phyloP scores from a whole-genome alignment of 805 yeast species.

The Candida tammaniensis region DNA sequence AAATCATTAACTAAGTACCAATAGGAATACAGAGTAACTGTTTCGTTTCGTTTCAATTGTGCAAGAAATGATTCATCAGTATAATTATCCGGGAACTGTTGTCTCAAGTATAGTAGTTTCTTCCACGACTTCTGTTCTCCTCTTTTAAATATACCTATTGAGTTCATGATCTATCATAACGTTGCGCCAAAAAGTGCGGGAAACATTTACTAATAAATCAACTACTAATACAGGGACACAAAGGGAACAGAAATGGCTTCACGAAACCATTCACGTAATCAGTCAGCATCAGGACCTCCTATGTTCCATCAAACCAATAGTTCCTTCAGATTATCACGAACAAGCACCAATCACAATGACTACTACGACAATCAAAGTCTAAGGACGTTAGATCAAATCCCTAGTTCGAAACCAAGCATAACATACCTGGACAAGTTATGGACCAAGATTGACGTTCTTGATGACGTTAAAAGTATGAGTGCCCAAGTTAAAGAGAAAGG shows the following conservation, averaged over 20 bases:
- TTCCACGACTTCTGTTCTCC: conserved; percentile 53
- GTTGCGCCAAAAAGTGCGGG: too few relatives aligned
- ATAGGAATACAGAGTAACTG: conserved; percentile 66
- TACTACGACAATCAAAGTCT: conserved; percentile 14
- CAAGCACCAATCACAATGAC: conserved; percentile 9
- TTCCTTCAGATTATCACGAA: conserved; percentile 12
- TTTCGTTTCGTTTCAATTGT: conserved; percentile 71
- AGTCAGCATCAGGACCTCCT: conserved; percentile 10
- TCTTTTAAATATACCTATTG: conserved; percentile 7
- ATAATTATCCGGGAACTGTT: conserved; percentile 88
- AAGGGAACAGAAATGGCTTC: conserved; percentile 1
- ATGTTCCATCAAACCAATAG: conserved; percentile 9
- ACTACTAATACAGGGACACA: too few relatives aligned
- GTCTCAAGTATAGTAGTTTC: conserved; percentile 79
- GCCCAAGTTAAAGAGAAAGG: conserved; percentile 39
- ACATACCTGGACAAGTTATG: conserved; percentile 75
- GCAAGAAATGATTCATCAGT: conserved; percentile 81
- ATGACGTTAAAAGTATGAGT: conserved; percentile 69
- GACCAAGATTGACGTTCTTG: conserved; percentile 84
- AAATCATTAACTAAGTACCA: conserved; percentile 69
- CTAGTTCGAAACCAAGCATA: conserved; percentile 55
- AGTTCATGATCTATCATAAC: conserved; percentile 4
- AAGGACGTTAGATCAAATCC: conserved; percentile 45
- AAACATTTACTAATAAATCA: too few relatives aligned
- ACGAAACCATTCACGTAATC: conserved; percentile 10